Evolutionary conservation across 768 basidiomycete genomes (phyloP).

Genomic region (Termitomyces sp.): DNA sequence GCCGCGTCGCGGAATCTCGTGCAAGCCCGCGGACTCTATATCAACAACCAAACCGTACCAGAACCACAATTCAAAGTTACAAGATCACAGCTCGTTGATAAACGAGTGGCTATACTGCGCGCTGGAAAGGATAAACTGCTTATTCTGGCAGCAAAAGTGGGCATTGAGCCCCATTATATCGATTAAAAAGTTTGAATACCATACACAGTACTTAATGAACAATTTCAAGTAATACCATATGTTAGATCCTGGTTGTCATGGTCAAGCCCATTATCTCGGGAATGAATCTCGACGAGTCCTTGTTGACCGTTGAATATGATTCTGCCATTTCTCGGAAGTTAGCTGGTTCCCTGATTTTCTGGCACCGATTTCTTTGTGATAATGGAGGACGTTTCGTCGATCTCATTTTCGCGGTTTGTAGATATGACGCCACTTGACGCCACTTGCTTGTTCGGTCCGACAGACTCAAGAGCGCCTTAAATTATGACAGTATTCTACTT

Average conservation of each 20-base stretch:
- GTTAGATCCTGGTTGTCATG: not conserved
- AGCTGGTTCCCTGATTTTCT: not conserved
- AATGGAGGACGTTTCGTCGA: too few species aligned
- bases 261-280: not conserved
- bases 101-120: constrained; percentile 60
- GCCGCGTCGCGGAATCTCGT: constrained; percentile 67
- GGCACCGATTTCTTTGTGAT: not conserved
- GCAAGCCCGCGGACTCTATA: constrained; percentile 63
- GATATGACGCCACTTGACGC: not conserved
- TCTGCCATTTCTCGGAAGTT: too few species aligned
- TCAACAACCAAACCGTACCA: constrained; percentile 63
- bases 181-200: not conserved
- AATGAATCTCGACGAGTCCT: not conserved
- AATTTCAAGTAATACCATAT: too few species aligned
- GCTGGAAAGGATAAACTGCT: constrained; percentile 73
- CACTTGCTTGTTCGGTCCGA: not conserved
- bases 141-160: constrained; percentile 38
- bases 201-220: not conserved
- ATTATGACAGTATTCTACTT: not conserved
- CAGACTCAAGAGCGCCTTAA: not conserved
- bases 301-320: too few species aligned
- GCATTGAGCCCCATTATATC: not conserved
- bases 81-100: constrained; percentile 54
- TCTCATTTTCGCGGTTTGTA: too few species aligned
- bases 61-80: constrained; percentile 45